These are phyloP conservation scores for Hanseniaspora lindneri DNA, from an alignment of 805 yeast genomes.

Conservation along the genomic window DNA sequence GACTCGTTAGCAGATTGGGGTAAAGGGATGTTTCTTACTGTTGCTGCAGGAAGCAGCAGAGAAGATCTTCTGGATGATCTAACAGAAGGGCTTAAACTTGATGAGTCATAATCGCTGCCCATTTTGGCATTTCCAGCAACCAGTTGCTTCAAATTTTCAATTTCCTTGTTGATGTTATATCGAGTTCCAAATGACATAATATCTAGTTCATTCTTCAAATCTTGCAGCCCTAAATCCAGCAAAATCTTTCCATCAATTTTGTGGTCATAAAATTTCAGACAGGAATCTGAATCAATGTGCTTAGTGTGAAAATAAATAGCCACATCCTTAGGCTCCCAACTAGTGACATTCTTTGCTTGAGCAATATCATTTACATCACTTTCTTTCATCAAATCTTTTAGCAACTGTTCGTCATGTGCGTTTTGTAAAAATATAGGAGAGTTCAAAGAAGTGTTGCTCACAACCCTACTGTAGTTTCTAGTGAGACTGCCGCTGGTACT, in stretches of 20 bases:
- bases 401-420: slow-evolving; percentile 14
- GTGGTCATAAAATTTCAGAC: slow-evolving; percentile 72
- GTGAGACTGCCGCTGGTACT: not conserved
- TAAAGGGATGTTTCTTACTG: slow-evolving; percentile 17
- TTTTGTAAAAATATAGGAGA: not conserved
- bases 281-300: slow-evolving; percentile 64
- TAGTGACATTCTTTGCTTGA: slow-evolving; percentile 38
- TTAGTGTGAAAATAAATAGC: slow-evolving; percentile 57
- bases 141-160: slow-evolving; percentile 45
- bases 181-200: slow-evolving; percentile 90
- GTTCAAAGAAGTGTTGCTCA: not conserved
- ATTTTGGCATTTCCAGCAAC: not conserved
- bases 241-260: slow-evolving; percentile 80
- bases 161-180: slow-evolving; percentile 81
- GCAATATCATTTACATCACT: slow-evolving; percentile 26
- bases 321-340: slow-evolving; percentile 84
- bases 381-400: slow-evolving; percentile 1
- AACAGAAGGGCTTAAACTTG: slow-evolving; percentile 18
- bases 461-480: slow-evolving; percentile 1
- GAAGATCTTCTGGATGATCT: slow-evolving; percentile 15
- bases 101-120: slow-evolving; percentile 1
- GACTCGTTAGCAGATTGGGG: slow-evolving; percentile 10
- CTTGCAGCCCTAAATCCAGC: slow-evolving; percentile 71
- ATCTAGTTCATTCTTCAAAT: slow-evolving; percentile 73
- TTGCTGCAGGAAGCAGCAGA: slow-evolving; percentile 35